Conservation (phyloP, 1,284 basidiomycete genomes). For the Cryptococcus floricola region DNA sequence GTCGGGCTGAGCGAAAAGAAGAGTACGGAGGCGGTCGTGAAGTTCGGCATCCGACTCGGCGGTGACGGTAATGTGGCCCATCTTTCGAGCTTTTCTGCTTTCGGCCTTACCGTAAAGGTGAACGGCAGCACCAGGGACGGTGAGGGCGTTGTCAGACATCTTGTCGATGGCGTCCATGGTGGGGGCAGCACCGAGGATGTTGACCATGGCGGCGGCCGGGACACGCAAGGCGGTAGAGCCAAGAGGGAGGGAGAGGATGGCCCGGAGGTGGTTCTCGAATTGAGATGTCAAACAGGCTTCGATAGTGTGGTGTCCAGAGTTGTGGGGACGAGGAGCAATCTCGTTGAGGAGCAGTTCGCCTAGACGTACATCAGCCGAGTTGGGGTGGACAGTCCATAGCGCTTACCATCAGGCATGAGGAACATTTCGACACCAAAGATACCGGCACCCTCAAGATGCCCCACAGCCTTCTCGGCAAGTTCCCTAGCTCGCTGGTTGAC, state of each 20-base stretch:
- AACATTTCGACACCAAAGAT: constrained; percentile 99
- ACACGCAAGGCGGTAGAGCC: constrained; percentile 87
- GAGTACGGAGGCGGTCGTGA: constrained; percentile 62
- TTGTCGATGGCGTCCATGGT: constrained; percentile 57
- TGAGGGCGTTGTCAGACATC: constrained; percentile 59
- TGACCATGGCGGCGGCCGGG: constrained; percentile 87
- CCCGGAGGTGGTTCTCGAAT: constrained; percentile 96
- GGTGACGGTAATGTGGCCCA: constrained; percentile 94
- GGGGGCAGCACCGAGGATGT: constrained; percentile 76
- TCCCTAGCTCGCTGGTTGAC: constrained; percentile 63
- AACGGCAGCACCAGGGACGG: constrained; percentile 70
- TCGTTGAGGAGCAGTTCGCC: constrained; percentile 86
- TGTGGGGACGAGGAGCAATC: constrained; percentile 98
- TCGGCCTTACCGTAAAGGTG: constrained; percentile 94
- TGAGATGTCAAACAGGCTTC: constrained; percentile 95
- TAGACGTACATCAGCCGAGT: constrained; percentile 40
- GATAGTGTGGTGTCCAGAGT: constrained; percentile 99
- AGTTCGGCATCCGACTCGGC: constrained; percentile 77
- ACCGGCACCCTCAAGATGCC: constrained; percentile 80
- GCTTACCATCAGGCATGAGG: constrained; percentile 74
- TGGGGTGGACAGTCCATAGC: neutral
- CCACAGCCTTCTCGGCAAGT: constrained; percentile 79
- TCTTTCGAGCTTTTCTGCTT: constrained; percentile 86
- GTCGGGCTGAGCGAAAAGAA: constrained; percentile 64
- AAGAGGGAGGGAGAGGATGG: constrained; percentile 86